Conservation (phyloP, 371 early-diverging fungal species). For the Saksenaea oblongispora region DNA sequence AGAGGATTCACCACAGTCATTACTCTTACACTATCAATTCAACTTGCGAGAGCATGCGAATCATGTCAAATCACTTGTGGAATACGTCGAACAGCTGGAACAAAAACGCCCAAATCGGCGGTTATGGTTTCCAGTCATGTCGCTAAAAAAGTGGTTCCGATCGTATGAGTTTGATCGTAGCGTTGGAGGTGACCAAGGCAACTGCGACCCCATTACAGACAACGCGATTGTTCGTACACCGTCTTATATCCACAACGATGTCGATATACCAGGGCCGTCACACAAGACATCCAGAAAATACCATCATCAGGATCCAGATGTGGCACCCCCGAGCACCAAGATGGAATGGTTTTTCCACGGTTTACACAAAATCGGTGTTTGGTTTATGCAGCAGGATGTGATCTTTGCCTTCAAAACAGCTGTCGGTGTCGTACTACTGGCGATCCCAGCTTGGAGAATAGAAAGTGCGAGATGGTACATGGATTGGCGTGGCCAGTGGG, state of each 20-base stretch:
- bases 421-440: slow-evolving; percentile 7
- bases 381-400: slow-evolving; percentile 9
- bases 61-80: slow-evolving; percentile 11
- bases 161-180: slow-evolving; percentile 14
- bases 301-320: slow-evolving; percentile 8
- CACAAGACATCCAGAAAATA: background rate
- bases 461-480: slow-evolving; percentile 10
- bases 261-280: background rate
- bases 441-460: slow-evolving; percentile 5
- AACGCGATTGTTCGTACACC: background rate
- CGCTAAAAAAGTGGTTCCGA: slow-evolving; percentile 25
- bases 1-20: slow-evolving; percentile 14
- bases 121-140: slow-evolving; percentile 31
- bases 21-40: slow-evolving; percentile 26
- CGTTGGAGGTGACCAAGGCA: slow-evolving; percentile 15
- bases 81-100: slow-evolving; percentile 20
- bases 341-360: slow-evolving; percentile 9
- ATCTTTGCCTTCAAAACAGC: slow-evolving; percentile 11
- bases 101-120: slow-evolving; percentile 7
- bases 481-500: slow-evolving; percentile 41
- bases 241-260: background rate
- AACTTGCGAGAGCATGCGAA: slow-evolving; percentile 24
- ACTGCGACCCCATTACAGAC: slow-evolving; percentile 3
- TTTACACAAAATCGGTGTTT: background rate
- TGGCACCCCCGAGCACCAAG: slow-evolving; percentile 5